Conservation (phyloP, 2,329 filamentous ascomycete genomes). For the Clarireedia hainanense region DNA sequence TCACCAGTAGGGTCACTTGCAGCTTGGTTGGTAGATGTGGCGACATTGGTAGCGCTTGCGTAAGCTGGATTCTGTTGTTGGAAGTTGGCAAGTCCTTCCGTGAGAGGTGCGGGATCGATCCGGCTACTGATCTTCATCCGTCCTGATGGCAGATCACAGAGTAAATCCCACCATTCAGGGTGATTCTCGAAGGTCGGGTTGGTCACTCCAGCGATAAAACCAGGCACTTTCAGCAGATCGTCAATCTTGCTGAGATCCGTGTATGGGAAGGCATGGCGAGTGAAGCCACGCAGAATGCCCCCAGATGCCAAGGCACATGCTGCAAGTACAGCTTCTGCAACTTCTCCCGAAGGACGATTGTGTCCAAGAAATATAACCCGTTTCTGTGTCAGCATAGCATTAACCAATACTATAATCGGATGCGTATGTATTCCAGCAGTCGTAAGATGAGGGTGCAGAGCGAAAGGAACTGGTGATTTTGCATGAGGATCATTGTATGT, state of each 20-base stretch:
- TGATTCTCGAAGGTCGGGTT: slow-evolving; percentile 95
- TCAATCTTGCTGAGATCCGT: slow-evolving; percentile 98
- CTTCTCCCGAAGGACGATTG: slow-evolving; percentile 89
- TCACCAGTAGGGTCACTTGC: slow-evolving; percentile 72
- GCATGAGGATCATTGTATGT: slow-evolving; percentile 80
- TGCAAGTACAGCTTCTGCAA: slow-evolving; percentile 96
- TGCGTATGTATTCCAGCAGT: slow-evolving; percentile 86
- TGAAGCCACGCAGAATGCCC: slow-evolving; percentile 87
- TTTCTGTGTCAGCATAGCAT: slow-evolving; percentile 93
- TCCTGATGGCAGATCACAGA: slow-evolving; percentile 87
- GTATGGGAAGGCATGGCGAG: slow-evolving; percentile 92
- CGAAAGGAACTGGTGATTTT: slow-evolving; percentile 77
- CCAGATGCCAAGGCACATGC: slow-evolving; percentile 91
- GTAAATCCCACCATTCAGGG: slow-evolving; percentile 95
- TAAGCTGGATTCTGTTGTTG: slow-evolving; percentile 66
- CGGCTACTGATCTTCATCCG: slow-evolving; percentile 89
- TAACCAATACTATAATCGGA: slow-evolving; percentile 89
- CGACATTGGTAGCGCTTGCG: slow-evolving; percentile 41
- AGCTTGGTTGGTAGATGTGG: slow-evolving; percentile 23
- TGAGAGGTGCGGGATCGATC: slow-evolving; percentile 72
- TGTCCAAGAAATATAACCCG: slow-evolving; percentile 92
- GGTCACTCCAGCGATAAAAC: slow-evolving; percentile 95
- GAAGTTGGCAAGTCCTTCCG: slow-evolving; percentile 81
- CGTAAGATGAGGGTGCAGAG: slow-evolving; percentile 83
- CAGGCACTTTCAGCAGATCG: slow-evolving; percentile 88